Percentiles rank a stretch among this genome's conserved stretches.
phyloP scores from a whole-genome alignment of 805 yeast species.

The Candida michaelii region DNA sequence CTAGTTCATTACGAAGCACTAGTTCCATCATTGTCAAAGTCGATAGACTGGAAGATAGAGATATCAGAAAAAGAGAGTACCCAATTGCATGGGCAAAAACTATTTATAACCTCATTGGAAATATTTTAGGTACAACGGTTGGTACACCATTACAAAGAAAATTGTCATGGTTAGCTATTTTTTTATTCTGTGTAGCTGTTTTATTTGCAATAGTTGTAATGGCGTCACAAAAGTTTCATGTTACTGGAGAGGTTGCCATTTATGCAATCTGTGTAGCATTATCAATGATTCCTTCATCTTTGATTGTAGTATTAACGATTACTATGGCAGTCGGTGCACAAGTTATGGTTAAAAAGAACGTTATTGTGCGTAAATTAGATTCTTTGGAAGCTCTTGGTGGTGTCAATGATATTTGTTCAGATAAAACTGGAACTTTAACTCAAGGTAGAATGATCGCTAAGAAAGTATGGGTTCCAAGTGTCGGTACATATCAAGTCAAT shows the following conservation, averaged over 20 bases:
- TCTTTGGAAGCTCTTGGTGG: conserved; percentile 41
- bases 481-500: conserved; percentile 33
- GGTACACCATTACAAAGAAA: conserved; percentile 49
- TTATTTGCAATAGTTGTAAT: conserved; percentile 39
- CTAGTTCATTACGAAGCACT: conserved; percentile 28
- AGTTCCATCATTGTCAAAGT: conserved; percentile 25
- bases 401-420: conserved; percentile 40
- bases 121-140: conserved; percentile 47
- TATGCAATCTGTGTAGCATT: conserved; percentile 42
- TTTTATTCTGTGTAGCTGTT: conserved; percentile 48
- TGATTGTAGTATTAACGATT: conserved; percentile 39
- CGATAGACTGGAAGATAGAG: conserved; percentile 38
- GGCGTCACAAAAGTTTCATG: conserved; percentile 35
- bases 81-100: conserved; percentile 37
- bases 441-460: conserved; percentile 40
- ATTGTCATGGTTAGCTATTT: conserved; percentile 50
- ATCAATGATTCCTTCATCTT: conserved; percentile 40
- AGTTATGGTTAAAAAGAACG: conserved; percentile 36
- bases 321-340: conserved; percentile 44
- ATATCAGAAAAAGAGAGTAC: conserved; percentile 37
- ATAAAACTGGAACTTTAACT: conserved; percentile 41
- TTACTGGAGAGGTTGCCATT: conserved; percentile 36
- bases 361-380: conserved; percentile 37
- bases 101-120: conserved; percentile 40
- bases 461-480: conserved; percentile 35